phyloP scores from a whole-genome alignment of 768 basidiomycete species.

The Coprinellus aureogranulatus region DNA sequence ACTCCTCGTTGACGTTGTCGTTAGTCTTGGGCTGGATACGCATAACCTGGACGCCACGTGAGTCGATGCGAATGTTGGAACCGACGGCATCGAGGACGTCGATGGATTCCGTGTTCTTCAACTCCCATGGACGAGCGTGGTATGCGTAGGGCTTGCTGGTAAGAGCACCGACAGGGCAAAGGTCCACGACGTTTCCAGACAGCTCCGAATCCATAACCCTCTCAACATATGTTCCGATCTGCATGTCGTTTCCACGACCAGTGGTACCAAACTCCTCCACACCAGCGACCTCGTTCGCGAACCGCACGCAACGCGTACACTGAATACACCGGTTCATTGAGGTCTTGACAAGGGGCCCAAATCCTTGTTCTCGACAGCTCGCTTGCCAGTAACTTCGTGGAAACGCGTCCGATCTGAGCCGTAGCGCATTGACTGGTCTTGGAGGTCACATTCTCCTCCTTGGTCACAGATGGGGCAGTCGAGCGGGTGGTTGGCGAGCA shows the following conservation, averaged over 20 bases:
- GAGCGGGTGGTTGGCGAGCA: conserved; percentile 94
- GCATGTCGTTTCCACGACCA: conserved; percentile 95
- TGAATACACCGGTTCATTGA: conserved; percentile 99
- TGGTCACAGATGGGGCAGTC: conserved; percentile 99
- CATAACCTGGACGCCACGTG: conserved; percentile 95
- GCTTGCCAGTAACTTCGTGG: conserved; percentile 98
- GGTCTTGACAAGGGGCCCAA: conserved; percentile 98
- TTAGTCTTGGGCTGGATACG: conserved; percentile 94
- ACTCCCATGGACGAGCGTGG: conserved; percentile 96
- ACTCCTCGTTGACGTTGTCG: conserved; percentile 98
- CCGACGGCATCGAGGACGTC: conserved; percentile 96
- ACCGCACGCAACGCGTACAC: conserved; percentile 97
- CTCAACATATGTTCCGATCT: conserved; percentile 98
- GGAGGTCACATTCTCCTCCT: conserved; percentile 97
- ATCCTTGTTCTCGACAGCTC: conserved; percentile 97
- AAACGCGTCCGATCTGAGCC: conserved; percentile 96
- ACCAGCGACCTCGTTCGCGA: conserved; percentile 98
- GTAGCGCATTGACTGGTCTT: conserved; percentile 99
- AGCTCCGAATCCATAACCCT: conserved; percentile 97
- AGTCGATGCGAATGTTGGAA: conserved; percentile 94
- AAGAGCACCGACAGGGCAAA: conserved; percentile 97
- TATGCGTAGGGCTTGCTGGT: conserved; percentile 99
- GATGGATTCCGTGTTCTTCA: conserved; percentile 95
- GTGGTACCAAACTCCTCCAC: conserved; percentile 97
- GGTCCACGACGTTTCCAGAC: conserved; percentile 94